A percentile compares a stretch with the other conserved stretches of the same genome.
These are phyloP conservation scores for Erysiphe neolycopersici DNA, from an alignment of 2,329 filamentous ascomycete species.

Conservation along the genomic window DNA sequence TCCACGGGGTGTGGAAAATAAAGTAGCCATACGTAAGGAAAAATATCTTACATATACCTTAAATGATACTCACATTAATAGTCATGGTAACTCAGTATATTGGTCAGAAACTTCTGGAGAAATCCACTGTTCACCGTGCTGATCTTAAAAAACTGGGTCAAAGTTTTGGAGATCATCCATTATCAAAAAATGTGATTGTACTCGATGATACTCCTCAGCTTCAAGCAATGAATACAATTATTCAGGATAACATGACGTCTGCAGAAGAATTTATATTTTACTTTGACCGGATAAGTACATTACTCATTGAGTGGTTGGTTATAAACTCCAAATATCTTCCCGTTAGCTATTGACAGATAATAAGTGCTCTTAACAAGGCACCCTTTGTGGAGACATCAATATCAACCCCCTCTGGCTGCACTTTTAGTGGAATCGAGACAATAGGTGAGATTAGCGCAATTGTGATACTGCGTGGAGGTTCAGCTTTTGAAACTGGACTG, in stretches of 20 bases:
- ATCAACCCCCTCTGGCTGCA: slow-evolving; percentile 40
- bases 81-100: slow-evolving; percentile 90
- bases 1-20: slow-evolving; percentile 80
- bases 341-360: background rate
- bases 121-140: slow-evolving; percentile 58
- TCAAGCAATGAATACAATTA: slow-evolving; percentile 66
- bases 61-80: slow-evolving; percentile 13
- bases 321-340: background rate
- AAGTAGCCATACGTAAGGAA: slow-evolving; percentile 51
- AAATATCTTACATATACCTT: slow-evolving; percentile 2
- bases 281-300: slow-evolving; percentile 66
- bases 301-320: slow-evolving; percentile 52
- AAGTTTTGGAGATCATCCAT: slow-evolving; percentile 39
- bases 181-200: slow-evolving; percentile 50
- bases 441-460: slow-evolving; percentile 62
- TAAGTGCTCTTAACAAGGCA: slow-evolving; percentile 49
- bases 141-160: slow-evolving; percentile 53
- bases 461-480: slow-evolving; percentile 67
- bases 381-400: slow-evolving; percentile 38
- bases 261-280: slow-evolving; percentile 94
- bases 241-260: slow-evolving; percentile 52
- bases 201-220: slow-evolving; percentile 58
- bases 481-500: slow-evolving; percentile 65
- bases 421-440: slow-evolving; percentile 44
- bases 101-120: slow-evolving; percentile 59